Percentiles rank a stretch among this genome's conserved stretches.
Conservation (phyloP, 805 yeast species). For the Suhomyces kilbournensis region DNA sequence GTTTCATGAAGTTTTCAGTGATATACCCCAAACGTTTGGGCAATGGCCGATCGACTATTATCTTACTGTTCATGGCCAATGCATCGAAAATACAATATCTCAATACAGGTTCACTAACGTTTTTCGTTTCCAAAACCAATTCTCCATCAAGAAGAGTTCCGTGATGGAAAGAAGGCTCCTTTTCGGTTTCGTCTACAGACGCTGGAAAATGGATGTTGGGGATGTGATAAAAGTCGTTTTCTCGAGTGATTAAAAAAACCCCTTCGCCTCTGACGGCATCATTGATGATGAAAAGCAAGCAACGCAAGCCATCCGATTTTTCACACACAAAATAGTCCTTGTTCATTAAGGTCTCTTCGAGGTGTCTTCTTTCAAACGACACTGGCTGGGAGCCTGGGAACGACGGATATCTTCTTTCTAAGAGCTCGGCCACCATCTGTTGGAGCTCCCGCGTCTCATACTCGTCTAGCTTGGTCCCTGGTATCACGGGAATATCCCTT, state of each 20-base stretch:
- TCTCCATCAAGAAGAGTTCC: constrained; percentile 95
- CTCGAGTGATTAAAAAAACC: constrained; percentile 83
- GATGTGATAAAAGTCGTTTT: constrained; percentile 78
- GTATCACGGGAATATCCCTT: constrained; percentile 75
- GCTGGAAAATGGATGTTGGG: constrained; percentile 84
- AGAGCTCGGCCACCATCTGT: constrained; percentile 64
- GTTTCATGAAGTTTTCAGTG: constrained; percentile 74
- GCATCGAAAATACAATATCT: constrained; percentile 90
- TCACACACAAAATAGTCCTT: constrained; percentile 94
- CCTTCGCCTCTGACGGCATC: constrained; percentile 81
- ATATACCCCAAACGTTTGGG: constrained; percentile 86
- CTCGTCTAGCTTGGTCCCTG: constrained; percentile 77
- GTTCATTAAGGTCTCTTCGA: constrained; percentile 55
- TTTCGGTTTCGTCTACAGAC: constrained; percentile 34
- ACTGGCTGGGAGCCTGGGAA: constrained; percentile 97
- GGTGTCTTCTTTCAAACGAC: constrained; percentile 75
- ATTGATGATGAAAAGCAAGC: constrained; percentile 64
- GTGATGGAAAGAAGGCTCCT: constrained; percentile 63
- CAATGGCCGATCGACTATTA: constrained; percentile 65
- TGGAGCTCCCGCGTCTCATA: constrained; percentile 67
- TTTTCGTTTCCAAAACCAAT: constrained; percentile 71
- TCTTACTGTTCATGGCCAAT: constrained; percentile 73
- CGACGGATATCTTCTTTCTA: constrained; percentile 48
- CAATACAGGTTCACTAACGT: constrained; percentile 47
- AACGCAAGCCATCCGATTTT: constrained; percentile 89